phyloP scores from a whole-genome alignment of 345 rosid species.

The Mercurialis annua region DNA sequence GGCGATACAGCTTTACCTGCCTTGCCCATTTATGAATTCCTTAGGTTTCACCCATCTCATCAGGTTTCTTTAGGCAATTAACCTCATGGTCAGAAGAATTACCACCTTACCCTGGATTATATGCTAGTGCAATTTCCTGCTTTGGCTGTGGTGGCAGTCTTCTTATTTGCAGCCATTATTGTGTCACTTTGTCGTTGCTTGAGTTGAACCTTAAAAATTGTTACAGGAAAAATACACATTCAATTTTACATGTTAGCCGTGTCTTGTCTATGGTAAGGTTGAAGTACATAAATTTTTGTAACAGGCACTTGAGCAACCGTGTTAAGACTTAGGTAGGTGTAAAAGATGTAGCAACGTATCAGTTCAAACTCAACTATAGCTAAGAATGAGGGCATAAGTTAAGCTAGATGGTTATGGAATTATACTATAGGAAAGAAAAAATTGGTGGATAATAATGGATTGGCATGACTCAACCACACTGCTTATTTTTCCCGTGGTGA shows the following conservation, averaged over 20 bases:
- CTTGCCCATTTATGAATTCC: not conserved
- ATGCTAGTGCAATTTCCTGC: not conserved
- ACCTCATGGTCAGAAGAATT: not conserved
- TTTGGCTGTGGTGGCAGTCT: not conserved
- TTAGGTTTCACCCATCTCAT: not conserved
- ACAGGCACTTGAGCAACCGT: not conserved
- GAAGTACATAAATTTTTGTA: not conserved
- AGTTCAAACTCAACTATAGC: not conserved
- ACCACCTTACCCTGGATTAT: not conserved
- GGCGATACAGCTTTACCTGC: not conserved
- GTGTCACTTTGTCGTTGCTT: not conserved
- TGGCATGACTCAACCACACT: not conserved
- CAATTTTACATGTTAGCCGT: not conserved
- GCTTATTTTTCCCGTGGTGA: not conserved
- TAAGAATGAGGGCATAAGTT: not conserved
- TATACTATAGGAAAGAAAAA: not conserved
- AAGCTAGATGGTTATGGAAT: not conserved
- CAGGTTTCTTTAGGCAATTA: not conserved
- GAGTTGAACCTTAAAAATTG: not conserved
- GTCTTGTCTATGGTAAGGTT: not conserved
- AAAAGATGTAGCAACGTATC: not conserved
- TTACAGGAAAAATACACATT: not conserved
- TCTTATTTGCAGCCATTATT: not conserved
- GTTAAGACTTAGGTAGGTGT: not conserved
- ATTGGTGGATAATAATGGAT: not conserved